A percentile compares a stretch with the other conserved stretches of the same genome.
Evolutionary conservation across 805 yeast genomes (phyloP).

Genomic region (Candida piceae): DNA sequence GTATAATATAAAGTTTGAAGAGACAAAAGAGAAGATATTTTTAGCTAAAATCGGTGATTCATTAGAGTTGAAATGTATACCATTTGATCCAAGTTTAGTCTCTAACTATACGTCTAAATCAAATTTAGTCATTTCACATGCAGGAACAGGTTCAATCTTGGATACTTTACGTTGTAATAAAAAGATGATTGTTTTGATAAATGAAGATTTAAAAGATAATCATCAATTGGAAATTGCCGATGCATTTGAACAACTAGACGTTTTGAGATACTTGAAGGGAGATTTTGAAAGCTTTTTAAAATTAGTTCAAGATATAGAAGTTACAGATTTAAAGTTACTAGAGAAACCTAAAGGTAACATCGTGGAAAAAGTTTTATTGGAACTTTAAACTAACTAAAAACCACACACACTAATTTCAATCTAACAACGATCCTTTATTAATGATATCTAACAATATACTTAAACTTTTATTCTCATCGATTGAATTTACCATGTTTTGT

Average conservation of each 20-base stretch:
- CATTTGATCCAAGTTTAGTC: conserved; percentile 38
- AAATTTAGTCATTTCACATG: conserved; percentile 77
- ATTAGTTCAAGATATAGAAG: conserved; percentile 11
- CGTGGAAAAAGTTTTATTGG: conserved; percentile 17
- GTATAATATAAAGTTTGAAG: background rate
- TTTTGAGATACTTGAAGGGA: conserved; percentile 22
- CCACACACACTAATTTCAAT: background rate
- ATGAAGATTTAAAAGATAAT: conserved; percentile 73
- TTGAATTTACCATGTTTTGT: conserved; percentile 1
- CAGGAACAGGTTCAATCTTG: conserved; percentile 86
- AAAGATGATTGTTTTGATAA: conserved; percentile 65
- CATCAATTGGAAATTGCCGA: conserved; percentile 77
- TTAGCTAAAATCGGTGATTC: no score
- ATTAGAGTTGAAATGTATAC: conserved; percentile 39
- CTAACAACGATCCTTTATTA: conserved; percentile 5
- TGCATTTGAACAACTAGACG: conserved; percentile 37
- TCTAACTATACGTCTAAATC: conserved; percentile 37
- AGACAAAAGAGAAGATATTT: no score
- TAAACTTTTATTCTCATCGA: conserved; percentile 4
- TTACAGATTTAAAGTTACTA: conserved; percentile 11
- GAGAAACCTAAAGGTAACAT: conserved; percentile 20
- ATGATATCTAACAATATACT: conserved; percentile 6
- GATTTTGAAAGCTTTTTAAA: conserved; percentile 13
- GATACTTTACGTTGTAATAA: conserved; percentile 60
- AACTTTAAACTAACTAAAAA: background rate